A percentile compares a stretch with the other conserved stretches of the same genome.
These are phyloP conservation scores for Ceratocystis harringtonii DNA, from an alignment of 2,329 filamentous ascomycete species.

Conservation along the genomic window DNA sequence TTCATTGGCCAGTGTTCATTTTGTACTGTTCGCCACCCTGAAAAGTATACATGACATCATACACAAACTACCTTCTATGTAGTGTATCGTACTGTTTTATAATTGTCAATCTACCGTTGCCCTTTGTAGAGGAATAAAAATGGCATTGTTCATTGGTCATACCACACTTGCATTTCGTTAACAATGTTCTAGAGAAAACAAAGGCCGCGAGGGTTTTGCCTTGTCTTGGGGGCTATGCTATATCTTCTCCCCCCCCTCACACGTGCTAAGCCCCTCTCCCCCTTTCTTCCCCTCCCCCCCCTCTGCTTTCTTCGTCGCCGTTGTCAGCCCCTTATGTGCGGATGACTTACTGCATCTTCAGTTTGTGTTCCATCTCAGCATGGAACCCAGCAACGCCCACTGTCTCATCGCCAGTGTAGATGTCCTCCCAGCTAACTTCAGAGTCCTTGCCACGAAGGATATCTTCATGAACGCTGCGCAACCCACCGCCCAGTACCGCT, in stretches of 20 bases:
- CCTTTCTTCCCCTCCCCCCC: not conserved
- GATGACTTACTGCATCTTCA: constrained; percentile 45
- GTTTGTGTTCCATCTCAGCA: constrained; percentile 83
- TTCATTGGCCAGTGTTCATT: not conserved
- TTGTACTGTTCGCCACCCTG: not conserved
- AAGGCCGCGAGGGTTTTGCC: not conserved
- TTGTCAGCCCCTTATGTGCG: not conserved
- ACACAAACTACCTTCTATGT: not conserved
- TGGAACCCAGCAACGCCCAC: constrained; percentile 60
- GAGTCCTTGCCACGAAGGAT: constrained; percentile 68
- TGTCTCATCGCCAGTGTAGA: constrained; percentile 67
- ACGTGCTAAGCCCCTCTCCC: not conserved
- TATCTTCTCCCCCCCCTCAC: not conserved
- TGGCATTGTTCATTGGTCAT: not conserved
- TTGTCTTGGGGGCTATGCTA: not conserved
- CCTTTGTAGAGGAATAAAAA: not conserved
- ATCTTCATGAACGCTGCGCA: constrained; percentile 68
- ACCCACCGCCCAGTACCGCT: constrained; percentile 43
- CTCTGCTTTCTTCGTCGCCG: not conserved
- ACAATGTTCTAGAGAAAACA: not conserved
- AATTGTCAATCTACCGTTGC: not conserved
- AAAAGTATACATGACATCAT: not conserved
- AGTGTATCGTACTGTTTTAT: too few relatives aligned
- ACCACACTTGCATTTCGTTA: not conserved
- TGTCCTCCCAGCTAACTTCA: constrained; percentile 81